Conservation (phyloP, 169 alveolate species). For the Plasmodium inui region DNA sequence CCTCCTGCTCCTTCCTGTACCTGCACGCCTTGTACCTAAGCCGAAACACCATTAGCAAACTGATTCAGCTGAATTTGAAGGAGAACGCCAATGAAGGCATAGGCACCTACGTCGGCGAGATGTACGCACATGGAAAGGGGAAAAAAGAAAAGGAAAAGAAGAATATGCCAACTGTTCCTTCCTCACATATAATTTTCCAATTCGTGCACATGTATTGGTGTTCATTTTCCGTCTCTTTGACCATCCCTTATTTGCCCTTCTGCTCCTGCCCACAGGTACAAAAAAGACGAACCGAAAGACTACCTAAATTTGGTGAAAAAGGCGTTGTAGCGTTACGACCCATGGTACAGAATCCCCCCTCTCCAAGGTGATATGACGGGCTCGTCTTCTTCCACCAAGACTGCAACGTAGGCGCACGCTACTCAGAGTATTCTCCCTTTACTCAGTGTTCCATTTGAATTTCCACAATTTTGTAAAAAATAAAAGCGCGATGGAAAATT, state of each 20-base stretch:
- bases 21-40: slow-evolving; percentile 45
- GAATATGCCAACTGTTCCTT: background rate
- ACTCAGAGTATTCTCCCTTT: background rate
- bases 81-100: slow-evolving; percentile 9
- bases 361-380: background rate
- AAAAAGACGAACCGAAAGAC: slow-evolving; percentile 32
- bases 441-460: background rate
- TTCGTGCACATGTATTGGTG: background rate
- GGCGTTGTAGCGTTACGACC: background rate
- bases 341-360: background rate
- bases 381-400: background rate
- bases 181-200: background rate
- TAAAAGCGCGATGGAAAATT: background rate
- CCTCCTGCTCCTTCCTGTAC: slow-evolving; percentile 44
- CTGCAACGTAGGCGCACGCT: background rate
- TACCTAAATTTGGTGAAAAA: slow-evolving; percentile 14
- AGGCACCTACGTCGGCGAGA: slow-evolving; percentile 7
- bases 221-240: background rate
- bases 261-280: slow-evolving; percentile 14
- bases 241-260: background rate
- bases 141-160: background rate
- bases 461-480: background rate
- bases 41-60: slow-evolving; percentile 36
- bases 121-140: slow-evolving; percentile 12
- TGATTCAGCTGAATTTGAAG: slow-evolving; percentile 15